phyloP scores from a whole-genome alignment of 768 basidiomycete species.

The Leccinum subtestaceum region DNA sequence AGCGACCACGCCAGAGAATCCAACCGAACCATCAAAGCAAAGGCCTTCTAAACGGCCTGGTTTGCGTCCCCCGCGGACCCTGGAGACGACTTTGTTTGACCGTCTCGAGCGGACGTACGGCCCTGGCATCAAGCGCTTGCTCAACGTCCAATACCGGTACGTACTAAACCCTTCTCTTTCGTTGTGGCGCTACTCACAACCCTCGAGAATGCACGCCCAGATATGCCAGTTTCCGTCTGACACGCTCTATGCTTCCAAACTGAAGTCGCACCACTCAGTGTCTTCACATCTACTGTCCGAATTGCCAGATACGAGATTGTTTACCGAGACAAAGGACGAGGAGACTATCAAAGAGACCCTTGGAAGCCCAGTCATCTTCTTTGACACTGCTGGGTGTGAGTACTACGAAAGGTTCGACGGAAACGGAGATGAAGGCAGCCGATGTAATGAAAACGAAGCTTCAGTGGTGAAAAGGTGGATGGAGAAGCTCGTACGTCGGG shows the following conservation, averaged over 20 bases:
- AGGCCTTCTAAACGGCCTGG: slow-evolving; percentile 9
- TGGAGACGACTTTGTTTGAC: slow-evolving; percentile 91
- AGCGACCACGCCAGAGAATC: slow-evolving; percentile 2
- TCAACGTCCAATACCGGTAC: slow-evolving; percentile 86
- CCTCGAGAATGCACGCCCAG: slow-evolving; percentile 74
- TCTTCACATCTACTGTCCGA: slow-evolving; percentile 69
- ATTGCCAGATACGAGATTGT: slow-evolving; percentile 50
- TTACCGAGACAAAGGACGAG: slow-evolving; percentile 39
- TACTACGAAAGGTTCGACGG: slow-evolving; percentile 83
- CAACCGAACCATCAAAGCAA: slow-evolving; percentile 7
- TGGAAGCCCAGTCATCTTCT: slow-evolving; percentile 81
- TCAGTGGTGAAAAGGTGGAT: slow-evolving; percentile 82
- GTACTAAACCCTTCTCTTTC: slow-evolving; percentile 14
- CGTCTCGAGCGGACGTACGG: slow-evolving; percentile 90
- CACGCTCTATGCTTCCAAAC: slow-evolving; percentile 70
- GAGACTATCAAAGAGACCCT: slow-evolving; percentile 74
- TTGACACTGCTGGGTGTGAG: slow-evolving; percentile 92
- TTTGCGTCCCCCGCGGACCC: slow-evolving; percentile 61
- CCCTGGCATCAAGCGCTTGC: slow-evolving; percentile 74
- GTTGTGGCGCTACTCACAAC: background rate
- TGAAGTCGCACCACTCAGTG: slow-evolving; percentile 71
- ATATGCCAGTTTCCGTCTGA: slow-evolving; percentile 87
- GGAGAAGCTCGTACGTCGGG: slow-evolving; percentile 60
- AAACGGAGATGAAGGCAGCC: slow-evolving; percentile 84
- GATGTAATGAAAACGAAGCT: slow-evolving; percentile 94